Evolutionary conservation across 768 basidiomycete genomes (phyloP).

Genomic region (Panus rudis): DNA sequence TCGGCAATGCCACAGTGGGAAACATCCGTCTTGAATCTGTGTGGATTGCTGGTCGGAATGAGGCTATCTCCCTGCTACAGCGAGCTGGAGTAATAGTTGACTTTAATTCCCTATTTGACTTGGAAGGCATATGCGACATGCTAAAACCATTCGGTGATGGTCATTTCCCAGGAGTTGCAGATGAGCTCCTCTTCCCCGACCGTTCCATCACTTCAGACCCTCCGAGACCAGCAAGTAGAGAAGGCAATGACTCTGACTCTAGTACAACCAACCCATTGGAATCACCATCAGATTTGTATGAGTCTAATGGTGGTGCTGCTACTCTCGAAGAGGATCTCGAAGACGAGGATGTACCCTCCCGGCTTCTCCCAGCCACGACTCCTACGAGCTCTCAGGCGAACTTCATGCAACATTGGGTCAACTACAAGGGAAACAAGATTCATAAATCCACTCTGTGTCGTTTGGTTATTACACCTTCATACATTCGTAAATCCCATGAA

Average conservation of each 20-base stretch:
- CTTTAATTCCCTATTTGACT: constrained; percentile 4
- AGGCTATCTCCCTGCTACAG: constrained; percentile 4
- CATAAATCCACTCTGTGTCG: constrained; percentile 11
- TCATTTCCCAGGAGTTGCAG: constrained; percentile 24
- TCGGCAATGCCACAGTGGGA: constrained; percentile 12
- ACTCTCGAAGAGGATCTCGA: neutral
- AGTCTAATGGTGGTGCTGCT: too few relatives aligned
- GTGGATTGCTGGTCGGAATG: constrained; percentile 12
- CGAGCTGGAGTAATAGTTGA: constrained; percentile 4
- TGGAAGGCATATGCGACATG: constrained; percentile 13
- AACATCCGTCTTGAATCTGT: constrained; percentile 13
- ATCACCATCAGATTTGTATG: neutral
- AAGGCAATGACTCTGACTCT: neutral
- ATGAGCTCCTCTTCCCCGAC: constrained; percentile 20
- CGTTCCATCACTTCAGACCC: constrained; percentile 10
- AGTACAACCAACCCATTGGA: neutral
- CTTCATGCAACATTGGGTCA: constrained; percentile 1
- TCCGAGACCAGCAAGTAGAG: neutral
- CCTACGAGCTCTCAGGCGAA: too few relatives aligned
- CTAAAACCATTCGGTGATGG: constrained; percentile 19
- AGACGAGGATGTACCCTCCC: neutral
- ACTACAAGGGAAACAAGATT: constrained; percentile 3
- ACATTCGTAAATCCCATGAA: constrained; percentile 10
- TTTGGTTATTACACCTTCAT: constrained; percentile 9
- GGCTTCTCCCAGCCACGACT: neutral